phyloP scores from a whole-genome alignment of 2,329 filamentous ascomycete genomes.

The Tolypocladium ophioglossoides region DNA sequence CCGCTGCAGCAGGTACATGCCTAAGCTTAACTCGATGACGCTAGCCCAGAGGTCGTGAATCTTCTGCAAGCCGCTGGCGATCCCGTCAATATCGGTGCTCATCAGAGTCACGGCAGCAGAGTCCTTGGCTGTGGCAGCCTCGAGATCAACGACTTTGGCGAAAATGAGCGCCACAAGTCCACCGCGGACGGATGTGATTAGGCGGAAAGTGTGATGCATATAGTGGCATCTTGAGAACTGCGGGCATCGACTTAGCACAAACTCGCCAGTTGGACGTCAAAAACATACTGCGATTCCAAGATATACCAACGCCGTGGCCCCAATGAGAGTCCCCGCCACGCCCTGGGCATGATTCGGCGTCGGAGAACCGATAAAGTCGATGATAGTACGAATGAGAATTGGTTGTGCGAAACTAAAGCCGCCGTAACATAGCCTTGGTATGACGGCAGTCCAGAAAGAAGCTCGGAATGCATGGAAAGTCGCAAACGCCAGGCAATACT shows the following conservation, averaged over 20 bases:
- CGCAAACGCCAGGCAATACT: constrained; percentile 5
- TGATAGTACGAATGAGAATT: constrained; percentile 22
- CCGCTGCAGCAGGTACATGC: constrained; percentile 3
- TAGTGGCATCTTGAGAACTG: constrained; percentile 11
- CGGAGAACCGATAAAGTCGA: constrained; percentile 14
- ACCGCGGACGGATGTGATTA: constrained; percentile 19
- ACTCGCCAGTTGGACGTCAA: no score
- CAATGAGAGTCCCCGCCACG: constrained; percentile 23
- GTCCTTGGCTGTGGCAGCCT: constrained; percentile 16
- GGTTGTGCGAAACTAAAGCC: constrained; percentile 28
- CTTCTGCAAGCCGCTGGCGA: constrained; percentile 11
- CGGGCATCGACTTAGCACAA: no score
- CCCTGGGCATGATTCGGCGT: constrained; percentile 6
- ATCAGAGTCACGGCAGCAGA: constrained; percentile 30
- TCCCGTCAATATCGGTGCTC: constrained; percentile 32
- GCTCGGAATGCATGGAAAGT: constrained; percentile 2
- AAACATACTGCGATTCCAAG: constrained; percentile 26
- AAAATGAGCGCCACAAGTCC: constrained; percentile 33
- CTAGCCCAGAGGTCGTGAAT: constrained; percentile 24
- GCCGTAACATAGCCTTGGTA: constrained; percentile 17
- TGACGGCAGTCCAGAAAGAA: constrained; percentile 8
- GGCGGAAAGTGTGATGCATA: constrained; percentile 19
- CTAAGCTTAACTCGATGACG: constrained; percentile 10
- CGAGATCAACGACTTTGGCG: constrained; percentile 27
- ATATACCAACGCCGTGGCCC: constrained; percentile 26